phyloP scores from a whole-genome alignment of 2,329 filamentous ascomycete genomes.

The Pezicula neosporulosa region DNA sequence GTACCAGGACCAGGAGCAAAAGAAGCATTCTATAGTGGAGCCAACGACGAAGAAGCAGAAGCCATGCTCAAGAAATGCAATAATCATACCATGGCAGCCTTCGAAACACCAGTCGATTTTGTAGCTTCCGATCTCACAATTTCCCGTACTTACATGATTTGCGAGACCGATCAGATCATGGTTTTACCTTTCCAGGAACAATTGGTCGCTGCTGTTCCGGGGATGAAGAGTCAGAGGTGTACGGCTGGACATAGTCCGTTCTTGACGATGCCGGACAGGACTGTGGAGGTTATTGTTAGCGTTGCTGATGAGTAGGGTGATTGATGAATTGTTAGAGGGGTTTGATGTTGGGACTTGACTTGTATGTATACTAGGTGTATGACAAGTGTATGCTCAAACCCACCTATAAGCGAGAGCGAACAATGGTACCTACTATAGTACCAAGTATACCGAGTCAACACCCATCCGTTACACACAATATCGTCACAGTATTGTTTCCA shows the following conservation, averaged over 20 bases:
- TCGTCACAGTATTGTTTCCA: too few relatives aligned
- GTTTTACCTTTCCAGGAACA: conserved; percentile 1
- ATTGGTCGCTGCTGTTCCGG: conserved; percentile 1
- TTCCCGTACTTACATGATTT: conserved; percentile 2
- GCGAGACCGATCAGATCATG: conserved; percentile 5
- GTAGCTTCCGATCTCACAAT: conserved; percentile 2
- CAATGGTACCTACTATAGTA: too few relatives aligned
- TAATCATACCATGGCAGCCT: not conserved
- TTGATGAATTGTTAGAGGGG: too few relatives aligned
- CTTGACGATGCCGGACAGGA: conserved; percentile 6
- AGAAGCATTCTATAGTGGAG: not conserved
- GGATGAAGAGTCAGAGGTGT: conserved; percentile 3
- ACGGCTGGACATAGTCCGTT: conserved; percentile 6
- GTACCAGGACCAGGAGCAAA: not conserved
- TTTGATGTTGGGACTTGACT: too few relatives aligned
- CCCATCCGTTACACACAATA: too few relatives aligned
- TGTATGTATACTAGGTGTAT: too few relatives aligned
- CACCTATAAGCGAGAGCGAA: too few relatives aligned
- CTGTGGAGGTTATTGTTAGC: conserved; percentile 4
- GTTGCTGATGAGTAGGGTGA: not conserved
- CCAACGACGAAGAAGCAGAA: not conserved
- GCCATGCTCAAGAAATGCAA: not conserved
- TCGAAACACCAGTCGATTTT: conserved; percentile 3
- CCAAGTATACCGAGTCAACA: too few relatives aligned
- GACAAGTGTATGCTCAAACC: too few relatives aligned